phyloP scores from a whole-genome alignment of 1,284 basidiomycete species.

The Apiotrichum sp. region DNA sequence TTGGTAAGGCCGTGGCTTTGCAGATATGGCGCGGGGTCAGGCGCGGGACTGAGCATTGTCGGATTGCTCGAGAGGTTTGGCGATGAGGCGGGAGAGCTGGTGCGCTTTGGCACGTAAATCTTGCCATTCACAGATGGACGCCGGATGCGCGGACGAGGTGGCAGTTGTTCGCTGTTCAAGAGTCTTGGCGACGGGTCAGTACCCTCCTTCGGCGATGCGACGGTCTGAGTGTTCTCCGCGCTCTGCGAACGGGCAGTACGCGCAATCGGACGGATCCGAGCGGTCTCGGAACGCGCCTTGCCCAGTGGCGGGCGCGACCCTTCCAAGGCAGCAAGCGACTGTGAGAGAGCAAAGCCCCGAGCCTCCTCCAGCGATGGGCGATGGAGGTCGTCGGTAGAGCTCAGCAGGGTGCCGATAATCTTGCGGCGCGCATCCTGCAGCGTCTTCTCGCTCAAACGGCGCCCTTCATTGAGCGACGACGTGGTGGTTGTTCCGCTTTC shows the following conservation, averaged over 20 bases:
- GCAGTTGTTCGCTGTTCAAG: slow-evolving; percentile 5
- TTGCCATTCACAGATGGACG: slow-evolving; percentile 27
- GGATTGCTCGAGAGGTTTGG: slow-evolving; percentile 1
- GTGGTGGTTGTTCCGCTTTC: slow-evolving; percentile 1
- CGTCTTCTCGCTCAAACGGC: slow-evolving; percentile 34
- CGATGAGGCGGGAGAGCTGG: slow-evolving; percentile 21
- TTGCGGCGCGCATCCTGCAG: slow-evolving; percentile 38
- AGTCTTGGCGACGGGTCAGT: slow-evolving; percentile 10
- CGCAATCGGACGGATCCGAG: slow-evolving; percentile 7
- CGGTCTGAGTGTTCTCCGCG: slow-evolving; percentile 19
- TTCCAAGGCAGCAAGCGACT: slow-evolving; percentile 37
- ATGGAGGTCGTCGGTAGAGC: slow-evolving; percentile 27
- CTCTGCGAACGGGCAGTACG: slow-evolving; percentile 13
- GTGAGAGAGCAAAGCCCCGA: slow-evolving; percentile 25
- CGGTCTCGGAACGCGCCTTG: slow-evolving; percentile 8
- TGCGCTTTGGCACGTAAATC: slow-evolving; percentile 33
- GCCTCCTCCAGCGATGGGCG: slow-evolving; percentile 19
- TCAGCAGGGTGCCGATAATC: slow-evolving; percentile 33
- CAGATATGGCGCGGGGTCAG: neutral
- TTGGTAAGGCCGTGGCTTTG: neutral
- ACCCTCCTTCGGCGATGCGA: slow-evolving; percentile 24
- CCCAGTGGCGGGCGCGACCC: slow-evolving; percentile 13
- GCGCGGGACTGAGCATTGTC: neutral
- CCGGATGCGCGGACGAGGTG: slow-evolving; percentile 15
- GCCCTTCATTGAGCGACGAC: slow-evolving; percentile 7